Evolutionary conservation across 108 stramenopile genomes (phyloP).

Genomic region (Cylindrotheca closterium): DNA sequence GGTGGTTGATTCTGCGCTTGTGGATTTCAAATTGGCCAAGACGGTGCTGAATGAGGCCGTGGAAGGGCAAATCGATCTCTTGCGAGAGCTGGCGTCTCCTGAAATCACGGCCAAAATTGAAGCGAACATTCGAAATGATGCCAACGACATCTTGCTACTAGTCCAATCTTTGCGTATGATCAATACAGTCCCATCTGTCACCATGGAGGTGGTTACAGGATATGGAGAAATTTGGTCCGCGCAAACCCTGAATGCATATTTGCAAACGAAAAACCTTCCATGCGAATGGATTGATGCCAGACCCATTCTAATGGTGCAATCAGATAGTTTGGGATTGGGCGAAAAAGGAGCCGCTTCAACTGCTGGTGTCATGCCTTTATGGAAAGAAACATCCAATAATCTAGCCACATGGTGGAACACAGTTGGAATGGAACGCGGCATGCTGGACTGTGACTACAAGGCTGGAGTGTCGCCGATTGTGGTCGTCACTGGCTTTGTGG

Average conservation of each 20-base stretch:
- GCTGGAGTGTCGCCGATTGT: slow-evolving; percentile 55
- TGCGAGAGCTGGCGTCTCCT: slow-evolving; percentile 51
- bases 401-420: slow-evolving; percentile 58
- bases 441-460: slow-evolving; percentile 30
- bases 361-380: slow-evolving; percentile 63
- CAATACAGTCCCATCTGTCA: slow-evolving; percentile 64
- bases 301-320: slow-evolving; percentile 73
- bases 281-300: slow-evolving; percentile 81
- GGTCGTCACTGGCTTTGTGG: slow-evolving; percentile 96
- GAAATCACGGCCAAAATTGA: slow-evolving; percentile 49
- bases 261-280: slow-evolving; percentile 37
- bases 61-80: slow-evolving; percentile 33
- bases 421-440: slow-evolving; percentile 40
- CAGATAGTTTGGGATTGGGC: slow-evolving; percentile 51
- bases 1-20: slow-evolving; percentile 62
- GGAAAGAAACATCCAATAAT: slow-evolving; percentile 36
- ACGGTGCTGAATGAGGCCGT: slow-evolving; percentile 39
- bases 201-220: slow-evolving; percentile 85
- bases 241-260: slow-evolving; percentile 72
- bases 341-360: slow-evolving; percentile 70
- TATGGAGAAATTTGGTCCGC: slow-evolving; percentile 92
- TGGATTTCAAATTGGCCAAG: slow-evolving; percentile 51
- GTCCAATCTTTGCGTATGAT: slow-evolving; percentile 70
- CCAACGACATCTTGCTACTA: slow-evolving; percentile 58
- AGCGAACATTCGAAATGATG: slow-evolving; percentile 52